Evolutionary conservation across 192 early-diverging fungal species (phyloP), one percentile per base, ranked within the genome.

Genomic region (Entomortierella lignicola): DNA sequence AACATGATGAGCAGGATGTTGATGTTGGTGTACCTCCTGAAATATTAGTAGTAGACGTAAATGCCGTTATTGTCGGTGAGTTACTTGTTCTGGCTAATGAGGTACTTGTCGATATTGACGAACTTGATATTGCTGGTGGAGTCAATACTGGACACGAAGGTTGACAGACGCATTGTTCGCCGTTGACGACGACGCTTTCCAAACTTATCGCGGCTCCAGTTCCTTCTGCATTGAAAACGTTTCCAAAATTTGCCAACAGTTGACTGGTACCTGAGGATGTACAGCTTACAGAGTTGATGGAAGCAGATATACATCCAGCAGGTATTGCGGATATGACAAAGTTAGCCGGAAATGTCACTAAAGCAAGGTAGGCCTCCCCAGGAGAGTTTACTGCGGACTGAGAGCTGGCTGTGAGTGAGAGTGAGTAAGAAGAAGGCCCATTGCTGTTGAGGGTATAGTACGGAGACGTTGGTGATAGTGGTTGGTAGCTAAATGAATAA

Each of bases 291-390:
- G 63, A 2, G 15, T 29, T 44, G 30, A 61, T 44, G 17, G 63
- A 55, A 0, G 58, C 44, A 0, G 63, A 48, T 11, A 51, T n/a
- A 23, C 72, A 74, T 8, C 51, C 43, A 0, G n/a, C 2, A 23
- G 72, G 72, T 17, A 66, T 52, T 6, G 56, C n/a, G 3, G 72
- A 61, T n/a, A 74, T 21, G 27, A 66, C 56, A 26, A 61, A 74
- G 72, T 47, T 63, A n/a, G 10, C 32, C 0, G 72, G 72, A 42
- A 74, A 74, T 0, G 27, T 29, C 32, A 72, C 62, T 4, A 17
- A 13, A 0, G 62, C 55, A 1, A 29, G 39, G 48, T 72, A 72
- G 15, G 44, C 10, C 8, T 18, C 11, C 3, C 48, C 47, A 17
- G 61, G 69, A 13, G 30, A 31, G 43, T 66, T 55, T 48, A 61